Base-by-base conservation (phyloP, 208 protist genomes). In the Willaertia magna region DNA sequence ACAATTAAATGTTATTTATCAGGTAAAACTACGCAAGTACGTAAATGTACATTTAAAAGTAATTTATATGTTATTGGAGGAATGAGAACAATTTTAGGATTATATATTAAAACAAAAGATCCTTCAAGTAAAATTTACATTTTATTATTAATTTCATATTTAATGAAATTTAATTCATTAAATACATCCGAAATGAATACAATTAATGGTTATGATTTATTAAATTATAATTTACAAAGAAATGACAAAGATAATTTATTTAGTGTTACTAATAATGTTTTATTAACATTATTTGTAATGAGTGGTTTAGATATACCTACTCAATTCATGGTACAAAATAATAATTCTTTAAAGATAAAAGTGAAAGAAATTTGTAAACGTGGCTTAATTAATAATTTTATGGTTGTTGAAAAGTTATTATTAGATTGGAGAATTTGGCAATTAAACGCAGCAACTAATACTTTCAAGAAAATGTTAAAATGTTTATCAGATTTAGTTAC, bases 381-480 rank as follows among this genome's bases (percentile, higher is more conserved):
- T 12, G 78, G 78, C 39, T 9, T 51, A 2, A 42, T 83, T 55
- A 55, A 34, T 42, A 55, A 83, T 83, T 30, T 18, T n/a, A 39
- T 39, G 43, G 43, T 46, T 43, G 52, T 83, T 83, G 78, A 48
- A 83, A 39, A 42, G 16, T 26, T 83, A 12, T 26, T 83, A 42
- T 55, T 83, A 39, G 78, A 83, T 83, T 55, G 55, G 52, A 1
- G 46, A 39, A 83, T 83, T 83, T 83, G 78, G 78, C 55, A 67
- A 34, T 22, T 4, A 0, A 55, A 55, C n/a, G 43, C 78, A 34
- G 18, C 43, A n/a, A 6, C 55, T 2, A 14, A 83, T 44, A 83
- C 78, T 44, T 18, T 46, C 1, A 48, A 55, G 18, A 83, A 83
- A 43, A 43, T 83, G 46, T 55, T 83, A 20, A 42, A 83, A 55